These are phyloP conservation scores for Tetrastigma voinierianum DNA, from an alignment of 164 flowering plant genomes.

Conservation along the genomic window DNA sequence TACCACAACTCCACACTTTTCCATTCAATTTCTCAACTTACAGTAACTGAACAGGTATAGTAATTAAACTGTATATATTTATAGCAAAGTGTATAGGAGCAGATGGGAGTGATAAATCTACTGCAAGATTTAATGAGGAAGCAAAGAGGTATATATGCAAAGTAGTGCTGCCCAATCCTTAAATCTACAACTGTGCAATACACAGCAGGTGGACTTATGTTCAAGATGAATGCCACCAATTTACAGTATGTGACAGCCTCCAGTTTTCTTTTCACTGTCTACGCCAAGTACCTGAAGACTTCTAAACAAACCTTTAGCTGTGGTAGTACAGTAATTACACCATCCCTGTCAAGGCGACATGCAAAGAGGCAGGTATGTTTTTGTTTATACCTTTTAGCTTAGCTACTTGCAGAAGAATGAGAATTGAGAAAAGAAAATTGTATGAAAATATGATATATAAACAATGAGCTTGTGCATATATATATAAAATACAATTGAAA, in stretches of 20 bases:
- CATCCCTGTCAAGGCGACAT: constrained; percentile 15
- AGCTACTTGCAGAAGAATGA: too few relatives aligned
- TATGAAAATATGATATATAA: too few relatives aligned
- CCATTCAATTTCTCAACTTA: too few relatives aligned
- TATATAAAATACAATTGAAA: too few relatives aligned
- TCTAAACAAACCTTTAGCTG: constrained; percentile 21
- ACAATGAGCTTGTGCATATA: too few relatives aligned
- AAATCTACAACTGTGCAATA: constrained; percentile 19
- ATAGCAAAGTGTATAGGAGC: too few relatives aligned
- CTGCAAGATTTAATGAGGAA: not conserved
- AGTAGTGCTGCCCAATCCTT: constrained; percentile 27
- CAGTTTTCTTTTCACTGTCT: constrained; percentile 27
- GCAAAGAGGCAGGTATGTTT: constrained; percentile 22
- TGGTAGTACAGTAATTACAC: constrained; percentile 19
- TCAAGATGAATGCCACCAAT: constrained; percentile 32
- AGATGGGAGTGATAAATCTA: not conserved
- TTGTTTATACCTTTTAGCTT: too few relatives aligned
- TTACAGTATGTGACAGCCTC: constrained; percentile 38
- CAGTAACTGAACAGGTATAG: too few relatives aligned
- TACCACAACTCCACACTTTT: not conserved
- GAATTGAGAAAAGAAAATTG: too few relatives aligned
- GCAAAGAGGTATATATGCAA: constrained; percentile 26
- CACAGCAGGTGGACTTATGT: constrained; percentile 41
- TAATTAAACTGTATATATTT: too few relatives aligned
- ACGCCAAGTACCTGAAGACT: constrained; percentile 24